These are phyloP conservation scores for Craterostigma plantagineum DNA, from an alignment of 257 asterid species.

Conservation along the genomic window DNA sequence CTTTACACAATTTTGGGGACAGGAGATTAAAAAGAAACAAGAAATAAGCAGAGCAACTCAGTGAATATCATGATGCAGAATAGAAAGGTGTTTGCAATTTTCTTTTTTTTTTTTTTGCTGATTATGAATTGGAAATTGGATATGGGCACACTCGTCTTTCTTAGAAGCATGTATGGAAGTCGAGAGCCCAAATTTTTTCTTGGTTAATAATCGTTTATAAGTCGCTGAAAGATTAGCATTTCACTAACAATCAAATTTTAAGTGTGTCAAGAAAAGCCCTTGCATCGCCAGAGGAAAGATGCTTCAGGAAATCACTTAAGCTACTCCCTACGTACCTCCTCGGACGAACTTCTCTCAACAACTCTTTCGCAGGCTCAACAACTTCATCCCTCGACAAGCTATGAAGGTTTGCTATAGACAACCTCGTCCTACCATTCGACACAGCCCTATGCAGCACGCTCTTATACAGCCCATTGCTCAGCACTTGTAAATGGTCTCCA, in stretches of 20 bases:
- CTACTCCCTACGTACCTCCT: slow-evolving; percentile 14
- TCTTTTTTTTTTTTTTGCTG: no score
- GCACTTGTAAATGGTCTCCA: slow-evolving; percentile 23
- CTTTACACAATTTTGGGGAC: no score
- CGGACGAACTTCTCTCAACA: slow-evolving; percentile 9
- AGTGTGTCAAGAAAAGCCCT: slow-evolving; percentile 15
- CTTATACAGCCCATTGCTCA: slow-evolving; percentile 22
- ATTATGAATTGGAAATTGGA: no score
- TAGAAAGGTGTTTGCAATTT: no score
- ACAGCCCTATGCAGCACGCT: slow-evolving; percentile 17
- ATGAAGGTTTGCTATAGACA: slow-evolving; percentile 18
- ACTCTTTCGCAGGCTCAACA: slow-evolving; percentile 14
- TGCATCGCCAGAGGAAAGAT: slow-evolving; percentile 13
- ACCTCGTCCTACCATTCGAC: slow-evolving; percentile 9
- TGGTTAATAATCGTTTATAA: no score
- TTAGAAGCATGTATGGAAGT: no score
- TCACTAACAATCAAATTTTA: neutral
- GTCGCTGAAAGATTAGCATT: no score
- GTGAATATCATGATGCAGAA: no score
- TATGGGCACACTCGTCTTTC: no score
- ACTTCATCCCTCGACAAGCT: slow-evolving; percentile 23
- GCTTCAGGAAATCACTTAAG: slow-evolving; percentile 18
- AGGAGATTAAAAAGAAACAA: no score
- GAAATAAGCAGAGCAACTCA: no score
- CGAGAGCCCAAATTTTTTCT: no score